Percentiles rank a stretch among this genome's conserved stretches.
phyloP scores from a whole-genome alignment of 192 early-diverging fungal genomes.

The Tieghemiomyces parasiticus region DNA sequence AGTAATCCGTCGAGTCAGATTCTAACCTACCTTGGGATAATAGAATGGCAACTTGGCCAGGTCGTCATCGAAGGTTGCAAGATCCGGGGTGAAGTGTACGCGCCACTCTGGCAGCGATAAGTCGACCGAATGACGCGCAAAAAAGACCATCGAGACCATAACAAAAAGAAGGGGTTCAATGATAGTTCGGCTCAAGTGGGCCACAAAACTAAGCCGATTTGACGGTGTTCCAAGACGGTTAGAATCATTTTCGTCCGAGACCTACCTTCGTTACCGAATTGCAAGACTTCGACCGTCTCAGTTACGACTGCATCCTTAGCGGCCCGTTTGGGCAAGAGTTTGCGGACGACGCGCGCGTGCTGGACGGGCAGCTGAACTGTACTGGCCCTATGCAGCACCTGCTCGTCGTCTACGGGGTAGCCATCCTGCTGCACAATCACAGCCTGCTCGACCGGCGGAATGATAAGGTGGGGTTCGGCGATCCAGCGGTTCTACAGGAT shows the following conservation, averaged over 20 bases:
- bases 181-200: too few relatives aligned
- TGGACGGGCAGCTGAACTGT: background rate
- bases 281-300: conserved; percentile 20
- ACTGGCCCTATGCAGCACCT: background rate
- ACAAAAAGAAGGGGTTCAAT: too few relatives aligned
- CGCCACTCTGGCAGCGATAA: too few relatives aligned
- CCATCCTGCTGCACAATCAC: conserved; percentile 23
- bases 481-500: conserved; percentile 49
- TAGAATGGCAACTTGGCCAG: conserved; percentile 25
- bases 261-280: background rate
- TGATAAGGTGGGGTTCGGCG: conserved; percentile 34
- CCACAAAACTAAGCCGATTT: too few relatives aligned
- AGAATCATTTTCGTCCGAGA: too few relatives aligned
- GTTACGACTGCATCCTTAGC: conserved; percentile 19
- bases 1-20: too few relatives aligned
- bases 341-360: conserved; percentile 13
- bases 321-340: conserved; percentile 24
- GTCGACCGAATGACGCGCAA: too few relatives aligned
- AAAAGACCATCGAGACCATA: too few relatives aligned
- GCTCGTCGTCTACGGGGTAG: background rate
- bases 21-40: conserved; percentile 28
- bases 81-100: background rate
- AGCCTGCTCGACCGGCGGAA: conserved; percentile 41
- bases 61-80: background rate
- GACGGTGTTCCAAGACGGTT: too few relatives aligned